These are phyloP conservation scores for Alternaria arbusti DNA, from an alignment of 2,329 filamentous ascomycete species.

Conservation along the genomic window DNA sequence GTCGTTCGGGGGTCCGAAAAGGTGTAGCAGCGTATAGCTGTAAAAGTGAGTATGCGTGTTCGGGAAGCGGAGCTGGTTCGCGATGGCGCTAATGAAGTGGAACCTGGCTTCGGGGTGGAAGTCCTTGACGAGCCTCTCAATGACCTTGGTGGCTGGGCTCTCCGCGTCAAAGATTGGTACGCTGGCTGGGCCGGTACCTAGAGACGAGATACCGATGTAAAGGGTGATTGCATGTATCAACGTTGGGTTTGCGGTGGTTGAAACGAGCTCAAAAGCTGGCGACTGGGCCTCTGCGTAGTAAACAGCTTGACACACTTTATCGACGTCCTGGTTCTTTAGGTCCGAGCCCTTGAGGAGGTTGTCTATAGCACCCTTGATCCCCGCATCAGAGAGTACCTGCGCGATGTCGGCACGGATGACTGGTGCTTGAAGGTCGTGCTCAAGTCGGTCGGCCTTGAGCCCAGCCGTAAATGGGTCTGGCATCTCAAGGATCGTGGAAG, in stretches of 20 bases:
- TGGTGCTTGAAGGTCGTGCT: slow-evolving; percentile 74
- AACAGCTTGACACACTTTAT: slow-evolving; percentile 77
- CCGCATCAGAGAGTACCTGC: slow-evolving; percentile 56
- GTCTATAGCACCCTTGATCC: slow-evolving; percentile 63
- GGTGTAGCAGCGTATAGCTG: slow-evolving; percentile 79
- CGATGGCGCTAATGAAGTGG: slow-evolving; percentile 81
- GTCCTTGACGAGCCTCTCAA: slow-evolving; percentile 79
- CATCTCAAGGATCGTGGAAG: slow-evolving; percentile 71
- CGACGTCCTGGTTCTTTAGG: slow-evolving; percentile 73
- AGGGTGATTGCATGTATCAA: slow-evolving; percentile 84
- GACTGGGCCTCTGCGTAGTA: slow-evolving; percentile 64
- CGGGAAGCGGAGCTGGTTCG: slow-evolving; percentile 90
- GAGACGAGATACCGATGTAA: slow-evolving; percentile 78
- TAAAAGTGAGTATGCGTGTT: slow-evolving; percentile 94
- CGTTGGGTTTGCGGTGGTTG: slow-evolving; percentile 70
- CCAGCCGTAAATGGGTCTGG: slow-evolving; percentile 75
- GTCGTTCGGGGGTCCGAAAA: slow-evolving; percentile 68
- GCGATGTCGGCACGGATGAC: slow-evolving; percentile 68
- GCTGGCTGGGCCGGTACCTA: slow-evolving; percentile 64
- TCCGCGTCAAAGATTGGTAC: slow-evolving; percentile 69
- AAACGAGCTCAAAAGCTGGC: slow-evolving; percentile 70
- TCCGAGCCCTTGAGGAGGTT: slow-evolving; percentile 59
- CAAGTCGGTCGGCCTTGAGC: slow-evolving; percentile 76
- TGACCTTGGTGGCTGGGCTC: slow-evolving; percentile 71
- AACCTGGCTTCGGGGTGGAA: slow-evolving; percentile 81